A percentile compares a stretch with the other conserved stretches of the same genome.
Evolutionary conservation across 306 rosid species (phyloP).

Genomic region (Luffa acutangula): DNA sequence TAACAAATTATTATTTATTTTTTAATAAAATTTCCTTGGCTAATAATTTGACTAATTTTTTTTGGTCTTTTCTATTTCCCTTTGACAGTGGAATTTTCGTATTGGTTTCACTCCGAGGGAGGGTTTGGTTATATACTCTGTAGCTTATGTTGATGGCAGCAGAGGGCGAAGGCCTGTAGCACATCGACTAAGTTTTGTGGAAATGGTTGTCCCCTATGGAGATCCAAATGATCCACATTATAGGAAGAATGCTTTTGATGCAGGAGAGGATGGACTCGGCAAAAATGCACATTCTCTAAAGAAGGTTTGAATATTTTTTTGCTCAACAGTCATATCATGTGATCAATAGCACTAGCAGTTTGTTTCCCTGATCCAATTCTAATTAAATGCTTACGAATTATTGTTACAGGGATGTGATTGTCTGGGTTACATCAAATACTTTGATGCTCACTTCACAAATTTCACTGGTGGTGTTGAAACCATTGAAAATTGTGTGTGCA

Average conservation of each 20-base stretch:
- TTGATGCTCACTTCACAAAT: constrained; percentile 79
- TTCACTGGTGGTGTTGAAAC: constrained; percentile 82
- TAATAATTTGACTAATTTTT: neutral
- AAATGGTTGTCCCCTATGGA: constrained; percentile 94
- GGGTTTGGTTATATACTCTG: constrained; percentile 78
- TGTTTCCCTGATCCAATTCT: neutral
- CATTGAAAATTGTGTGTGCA: constrained; percentile 63
- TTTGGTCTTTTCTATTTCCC: constrained; percentile 8
- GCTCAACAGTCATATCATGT: constrained; percentile 1
- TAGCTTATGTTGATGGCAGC: constrained; percentile 86
- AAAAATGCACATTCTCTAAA: constrained; percentile 87
- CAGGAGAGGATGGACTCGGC: constrained; percentile 92
- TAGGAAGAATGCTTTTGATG: constrained; percentile 91
- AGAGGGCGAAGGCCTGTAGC: constrained; percentile 85
- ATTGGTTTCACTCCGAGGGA: constrained; percentile 87
- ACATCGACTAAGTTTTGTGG: constrained; percentile 83
- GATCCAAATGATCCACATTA: constrained; percentile 92
- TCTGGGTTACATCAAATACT: constrained; percentile 81
- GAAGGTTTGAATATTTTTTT: constrained; percentile 36
- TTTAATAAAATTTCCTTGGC: constrained; percentile 1
- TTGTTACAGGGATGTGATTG: constrained; percentile 73
- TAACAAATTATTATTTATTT: neutral
- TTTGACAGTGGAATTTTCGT: constrained; percentile 82
- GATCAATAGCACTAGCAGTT: neutral
- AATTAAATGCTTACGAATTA: constrained; percentile 13